A percentile compares a stretch with the other conserved stretches of the same genome.
Conservation (phyloP, 139 green algal genomes). For the Trebouxia sp. region DNA sequence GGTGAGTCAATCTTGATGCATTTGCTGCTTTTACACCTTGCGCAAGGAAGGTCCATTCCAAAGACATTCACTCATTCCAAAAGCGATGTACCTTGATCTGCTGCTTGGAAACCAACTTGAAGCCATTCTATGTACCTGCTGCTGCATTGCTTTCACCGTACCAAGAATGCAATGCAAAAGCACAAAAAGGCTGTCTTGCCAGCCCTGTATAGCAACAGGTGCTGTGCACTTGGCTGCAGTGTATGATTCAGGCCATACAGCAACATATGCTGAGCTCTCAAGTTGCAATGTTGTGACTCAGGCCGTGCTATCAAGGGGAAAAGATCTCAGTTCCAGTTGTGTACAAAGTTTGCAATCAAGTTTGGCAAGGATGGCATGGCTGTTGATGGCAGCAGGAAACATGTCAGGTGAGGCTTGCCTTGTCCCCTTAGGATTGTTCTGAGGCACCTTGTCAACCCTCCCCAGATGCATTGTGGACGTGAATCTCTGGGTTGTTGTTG, state of each 20-base stretch:
- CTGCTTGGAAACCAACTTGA: not conserved
- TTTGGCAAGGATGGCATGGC: slow-evolving; percentile 27
- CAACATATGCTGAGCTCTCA: too few species aligned
- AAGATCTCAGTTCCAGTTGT: slow-evolving; percentile 38
- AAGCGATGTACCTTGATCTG: not conserved
- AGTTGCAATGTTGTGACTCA: too few species aligned
- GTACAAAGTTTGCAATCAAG: slow-evolving; percentile 54
- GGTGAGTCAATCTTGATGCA: slow-evolving; percentile 37
- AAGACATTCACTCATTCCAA: too few species aligned
- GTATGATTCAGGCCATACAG: too few species aligned
- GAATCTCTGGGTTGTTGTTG: too few species aligned
- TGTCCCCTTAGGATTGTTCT: not conserved
- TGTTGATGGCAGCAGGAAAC: not conserved
- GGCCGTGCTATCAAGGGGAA: slow-evolving; percentile 44
- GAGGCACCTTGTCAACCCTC: not conserved
- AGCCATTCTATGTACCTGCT: not conserved
- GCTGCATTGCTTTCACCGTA: too few species aligned
- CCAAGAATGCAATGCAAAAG: too few species aligned
- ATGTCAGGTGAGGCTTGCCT: not conserved
- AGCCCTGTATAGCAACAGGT: too few species aligned
- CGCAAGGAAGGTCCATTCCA: not conserved
- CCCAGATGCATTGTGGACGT: too few species aligned
- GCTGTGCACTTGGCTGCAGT: too few species aligned
- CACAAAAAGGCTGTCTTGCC: too few species aligned
- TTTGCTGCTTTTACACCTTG: too few species aligned